Evolutionary conservation across 164 flowering plant genomes (phyloP).

Genomic region (Akebia trifoliata): DNA sequence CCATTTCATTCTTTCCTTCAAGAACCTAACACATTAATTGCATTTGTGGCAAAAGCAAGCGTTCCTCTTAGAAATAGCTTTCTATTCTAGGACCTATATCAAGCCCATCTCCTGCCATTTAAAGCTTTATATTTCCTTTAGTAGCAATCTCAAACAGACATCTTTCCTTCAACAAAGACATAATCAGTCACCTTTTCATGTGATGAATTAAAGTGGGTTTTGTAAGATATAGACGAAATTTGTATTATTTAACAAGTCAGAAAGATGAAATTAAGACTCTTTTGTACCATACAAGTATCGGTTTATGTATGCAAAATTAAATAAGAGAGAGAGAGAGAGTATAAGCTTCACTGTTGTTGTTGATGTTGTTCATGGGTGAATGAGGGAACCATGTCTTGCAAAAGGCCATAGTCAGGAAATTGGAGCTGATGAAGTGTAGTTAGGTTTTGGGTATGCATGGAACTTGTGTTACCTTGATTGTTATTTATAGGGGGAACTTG

Average conservation of each 20-base stretch:
- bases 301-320: conserved; percentile 4
- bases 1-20: too few species aligned
- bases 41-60: too few species aligned
- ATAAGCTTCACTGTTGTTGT: conserved; percentile 25
- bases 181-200: too few species aligned
- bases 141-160: too few species aligned
- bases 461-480: conserved; percentile 9
- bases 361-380: conserved; percentile 29
- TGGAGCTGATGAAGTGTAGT: conserved; percentile 22
- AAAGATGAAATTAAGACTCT: conserved; percentile 15
- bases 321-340: too few species aligned
- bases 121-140: too few species aligned
- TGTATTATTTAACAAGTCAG: conserved; percentile 12
- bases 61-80: too few species aligned
- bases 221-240: conserved; percentile 9
- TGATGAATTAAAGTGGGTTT: conserved; percentile 10
- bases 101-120: too few species aligned
- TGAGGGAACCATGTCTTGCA: conserved; percentile 48
- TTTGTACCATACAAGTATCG: conserved; percentile 9
- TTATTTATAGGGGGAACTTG: too few species aligned
- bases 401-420: conserved; percentile 41
- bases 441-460: conserved; percentile 21
- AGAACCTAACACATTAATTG: too few species aligned
- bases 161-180: too few species aligned
- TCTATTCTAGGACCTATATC: too few species aligned